phyloP scores from a whole-genome alignment of 306 rosid species.

The Castanospermum australe region DNA sequence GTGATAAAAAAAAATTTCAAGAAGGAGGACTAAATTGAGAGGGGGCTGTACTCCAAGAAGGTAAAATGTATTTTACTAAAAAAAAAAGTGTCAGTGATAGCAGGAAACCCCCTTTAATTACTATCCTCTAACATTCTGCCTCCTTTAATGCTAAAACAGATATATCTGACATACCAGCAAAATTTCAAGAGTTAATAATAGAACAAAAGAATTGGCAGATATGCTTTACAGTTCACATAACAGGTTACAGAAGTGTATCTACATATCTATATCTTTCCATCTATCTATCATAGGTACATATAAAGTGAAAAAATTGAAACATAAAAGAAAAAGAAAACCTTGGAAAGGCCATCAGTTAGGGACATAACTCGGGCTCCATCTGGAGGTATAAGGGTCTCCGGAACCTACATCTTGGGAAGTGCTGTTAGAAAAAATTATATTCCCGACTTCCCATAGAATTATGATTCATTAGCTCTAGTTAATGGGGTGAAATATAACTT shows the following conservation, averaged over 20 bases:
- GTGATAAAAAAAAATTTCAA: no score
- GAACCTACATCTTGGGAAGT: slow-evolving; percentile 61
- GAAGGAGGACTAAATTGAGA: no score
- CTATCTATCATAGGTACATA: no score
- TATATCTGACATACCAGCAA: not conserved
- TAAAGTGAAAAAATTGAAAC: not conserved
- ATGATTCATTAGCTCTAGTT: slow-evolving; percentile 20
- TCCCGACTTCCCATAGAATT: slow-evolving; percentile 1
- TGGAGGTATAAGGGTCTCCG: slow-evolving; percentile 96
- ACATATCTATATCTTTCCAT: no score
- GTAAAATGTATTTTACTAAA: no score
- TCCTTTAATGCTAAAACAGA: slow-evolving; percentile 5
- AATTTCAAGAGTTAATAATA: slow-evolving; percentile 6
- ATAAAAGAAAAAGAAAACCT: slow-evolving; percentile 51
- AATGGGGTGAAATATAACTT: slow-evolving; percentile 34
- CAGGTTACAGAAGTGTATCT: not conserved
- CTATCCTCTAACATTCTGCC: slow-evolving; percentile 1
- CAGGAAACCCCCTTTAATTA: not conserved
- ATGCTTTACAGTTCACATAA: not conserved
- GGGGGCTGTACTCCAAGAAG: no score
- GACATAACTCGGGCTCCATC: slow-evolving; percentile 96
- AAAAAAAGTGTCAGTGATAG: not conserved
- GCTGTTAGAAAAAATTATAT: slow-evolving; percentile 14
- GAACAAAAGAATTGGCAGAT: not conserved
- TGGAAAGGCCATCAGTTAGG: slow-evolving; percentile 87